These are phyloP conservation scores for Corymbia maculata DNA, from an alignment of 345 rosid genomes.

Conservation along the genomic window DNA sequence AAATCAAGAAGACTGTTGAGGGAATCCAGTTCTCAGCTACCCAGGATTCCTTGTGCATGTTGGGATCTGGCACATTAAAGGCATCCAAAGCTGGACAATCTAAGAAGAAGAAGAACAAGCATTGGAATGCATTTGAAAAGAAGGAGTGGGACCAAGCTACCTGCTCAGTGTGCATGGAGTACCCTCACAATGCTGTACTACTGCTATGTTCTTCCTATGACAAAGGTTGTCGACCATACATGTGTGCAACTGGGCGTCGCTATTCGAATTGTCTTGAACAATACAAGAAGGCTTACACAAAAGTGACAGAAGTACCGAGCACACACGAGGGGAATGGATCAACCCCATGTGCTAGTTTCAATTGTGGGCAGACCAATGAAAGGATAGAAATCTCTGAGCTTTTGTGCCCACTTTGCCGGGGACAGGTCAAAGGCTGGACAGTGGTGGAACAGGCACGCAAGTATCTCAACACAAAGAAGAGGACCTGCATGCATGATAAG, in stretches of 20 bases:
- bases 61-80: constrained; percentile 23
- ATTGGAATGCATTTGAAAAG: constrained; percentile 27
- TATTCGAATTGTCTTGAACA: constrained; percentile 85
- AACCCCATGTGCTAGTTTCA: constrained; percentile 6
- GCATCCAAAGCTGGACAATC: constrained; percentile 7
- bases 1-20: not conserved
- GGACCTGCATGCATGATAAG: constrained; percentile 70
- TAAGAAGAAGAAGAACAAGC: constrained; percentile 19
- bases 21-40: not conserved
- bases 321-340: constrained; percentile 5
- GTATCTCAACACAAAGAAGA: constrained; percentile 54
- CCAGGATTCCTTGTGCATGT: not conserved
- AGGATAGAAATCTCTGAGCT: constrained; percentile 51
- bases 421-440: constrained; percentile 93
- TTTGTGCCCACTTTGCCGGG: constrained; percentile 77
- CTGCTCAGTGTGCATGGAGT: constrained; percentile 74
- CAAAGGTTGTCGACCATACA: constrained; percentile 89
- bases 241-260: constrained; percentile 84
- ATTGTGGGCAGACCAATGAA: constrained; percentile 7
- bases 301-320: constrained; percentile 20
- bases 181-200: constrained; percentile 83
- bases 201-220: constrained; percentile 73
- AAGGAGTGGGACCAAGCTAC: constrained; percentile 59
- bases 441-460: constrained; percentile 69
- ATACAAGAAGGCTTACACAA: constrained; percentile 66